Evolutionary conservation across 1,284 basidiomycete species (phyloP).

Genomic region (Wallemia hederae): DNA sequence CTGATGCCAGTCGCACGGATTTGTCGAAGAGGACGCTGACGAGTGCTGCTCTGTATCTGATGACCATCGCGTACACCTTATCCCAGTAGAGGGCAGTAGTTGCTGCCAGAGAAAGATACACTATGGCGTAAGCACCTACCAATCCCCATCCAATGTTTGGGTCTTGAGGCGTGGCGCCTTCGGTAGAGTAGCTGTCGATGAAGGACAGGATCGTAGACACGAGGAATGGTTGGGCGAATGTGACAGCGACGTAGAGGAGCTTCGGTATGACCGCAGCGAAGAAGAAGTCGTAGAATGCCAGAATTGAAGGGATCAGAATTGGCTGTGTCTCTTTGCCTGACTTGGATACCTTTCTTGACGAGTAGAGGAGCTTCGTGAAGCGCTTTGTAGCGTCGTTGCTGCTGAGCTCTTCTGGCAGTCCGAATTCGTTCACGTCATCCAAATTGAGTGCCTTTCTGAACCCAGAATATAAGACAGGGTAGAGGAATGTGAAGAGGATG

Average conservation of each 20-base stretch:
- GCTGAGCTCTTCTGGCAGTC: background rate
- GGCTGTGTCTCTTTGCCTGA: background rate
- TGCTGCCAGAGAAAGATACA: conserved; percentile 9
- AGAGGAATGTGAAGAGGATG: background rate
- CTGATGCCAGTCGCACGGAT: conserved; percentile 4
- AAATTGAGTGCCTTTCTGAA: background rate
- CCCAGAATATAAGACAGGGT: background rate
- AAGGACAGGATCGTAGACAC: conserved; percentile 9
- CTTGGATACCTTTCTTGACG: background rate
- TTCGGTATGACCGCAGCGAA: conserved; percentile 9
- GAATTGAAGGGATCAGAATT: conserved; percentile 4
- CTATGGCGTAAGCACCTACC: conserved; percentile 10
- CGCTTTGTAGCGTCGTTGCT: background rate
- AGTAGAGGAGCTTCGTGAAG: background rate
- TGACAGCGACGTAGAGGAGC: conserved; percentile 8
- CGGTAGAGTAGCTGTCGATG: conserved; percentile 4
- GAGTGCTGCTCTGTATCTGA: background rate
- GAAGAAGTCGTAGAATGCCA: conserved; percentile 3
- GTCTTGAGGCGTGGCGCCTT: background rate
- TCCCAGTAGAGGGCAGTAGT: conserved; percentile 12
- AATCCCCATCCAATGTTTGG: conserved; percentile 10
- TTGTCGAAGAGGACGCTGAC: conserved; percentile 6
- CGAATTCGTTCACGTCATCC: background rate
- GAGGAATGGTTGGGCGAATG: conserved; percentile 11
- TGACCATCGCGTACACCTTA: conserved; percentile 8